phyloP scores from a whole-genome alignment of 768 basidiomycete species.

The Heimioporus sp. region DNA sequence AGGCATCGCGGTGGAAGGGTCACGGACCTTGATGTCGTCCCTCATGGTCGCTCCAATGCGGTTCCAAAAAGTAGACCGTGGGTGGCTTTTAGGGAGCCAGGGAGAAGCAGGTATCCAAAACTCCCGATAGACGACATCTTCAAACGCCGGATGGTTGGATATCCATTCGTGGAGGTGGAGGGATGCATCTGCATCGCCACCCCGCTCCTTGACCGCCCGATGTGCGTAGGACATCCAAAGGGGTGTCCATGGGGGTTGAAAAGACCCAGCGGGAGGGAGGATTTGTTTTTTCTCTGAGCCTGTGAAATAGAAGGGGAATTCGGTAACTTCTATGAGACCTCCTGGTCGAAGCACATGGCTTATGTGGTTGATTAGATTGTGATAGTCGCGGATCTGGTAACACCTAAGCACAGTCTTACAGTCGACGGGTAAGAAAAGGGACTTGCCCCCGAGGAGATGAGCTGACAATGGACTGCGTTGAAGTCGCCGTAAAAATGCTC shows the following conservation, averaged over 20 bases:
- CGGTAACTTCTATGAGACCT: constrained; percentile 63
- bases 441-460: constrained; percentile 72
- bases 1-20: neutral
- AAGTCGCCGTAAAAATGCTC: constrained; percentile 81
- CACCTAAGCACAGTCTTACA: constrained; percentile 13
- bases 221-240: constrained; percentile 60
- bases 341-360: constrained; percentile 64
- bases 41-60: constrained; percentile 45
- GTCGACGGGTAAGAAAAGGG: constrained; percentile 5
- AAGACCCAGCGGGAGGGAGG: constrained; percentile 38
- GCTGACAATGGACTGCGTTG: constrained; percentile 70
- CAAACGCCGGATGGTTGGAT: constrained; percentile 50
- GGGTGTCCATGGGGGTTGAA: constrained; percentile 56
- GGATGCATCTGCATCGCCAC: constrained; percentile 65
- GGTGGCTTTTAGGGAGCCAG: constrained; percentile 34
- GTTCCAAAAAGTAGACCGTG: constrained; percentile 34
- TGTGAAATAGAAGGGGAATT: constrained; percentile 70
- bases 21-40: constrained; percentile 56
- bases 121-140: constrained; percentile 54
- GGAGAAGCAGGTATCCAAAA: constrained; percentile 65
- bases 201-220: constrained; percentile 51
- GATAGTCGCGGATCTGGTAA: constrained; percentile 66
- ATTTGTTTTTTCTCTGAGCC: constrained; percentile 47
- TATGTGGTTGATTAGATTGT: constrained; percentile 62
- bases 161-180: constrained; percentile 56